Percentiles rank a stretch among this genome's conserved stretches.
Evolutionary conservation across 2,329 filamentous ascomycete species (phyloP).

Genomic region (Colletotrichum costaricense): DNA sequence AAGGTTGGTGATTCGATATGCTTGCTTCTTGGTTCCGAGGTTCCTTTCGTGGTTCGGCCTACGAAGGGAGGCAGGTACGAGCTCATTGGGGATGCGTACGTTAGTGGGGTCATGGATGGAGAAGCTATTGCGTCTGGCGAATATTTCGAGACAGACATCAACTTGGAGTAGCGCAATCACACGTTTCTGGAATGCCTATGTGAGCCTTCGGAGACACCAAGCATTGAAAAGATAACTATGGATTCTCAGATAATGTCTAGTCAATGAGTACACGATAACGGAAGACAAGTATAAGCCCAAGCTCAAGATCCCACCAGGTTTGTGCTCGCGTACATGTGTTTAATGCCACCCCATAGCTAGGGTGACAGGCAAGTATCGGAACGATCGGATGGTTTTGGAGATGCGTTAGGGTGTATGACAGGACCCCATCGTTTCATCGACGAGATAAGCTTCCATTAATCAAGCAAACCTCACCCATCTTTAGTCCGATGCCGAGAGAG

Average conservation of each 20-base stretch:
- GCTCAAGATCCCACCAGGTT: neutral
- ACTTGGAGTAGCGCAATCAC: neutral
- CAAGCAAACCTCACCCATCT: neutral
- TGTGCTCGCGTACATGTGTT: no score
- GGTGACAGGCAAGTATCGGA: no score
- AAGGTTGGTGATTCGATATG: neutral
- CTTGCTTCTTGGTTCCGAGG: slow-evolving; percentile 8
- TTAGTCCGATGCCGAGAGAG: neutral
- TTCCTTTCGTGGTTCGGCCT: slow-evolving; percentile 17
- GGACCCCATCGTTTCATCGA: no score
- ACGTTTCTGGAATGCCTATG: neutral
- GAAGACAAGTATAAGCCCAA: neutral
- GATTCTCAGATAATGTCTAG: neutral
- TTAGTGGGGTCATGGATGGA: slow-evolving; percentile 22
- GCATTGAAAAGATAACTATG: neutral
- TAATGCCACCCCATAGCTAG: no score
- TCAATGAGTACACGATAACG: neutral
- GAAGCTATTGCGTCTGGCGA: slow-evolving; percentile 4
- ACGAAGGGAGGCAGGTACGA: slow-evolving; percentile 1
- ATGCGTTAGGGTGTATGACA: no score
- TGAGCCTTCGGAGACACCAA: neutral
- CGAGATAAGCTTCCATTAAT: no score
- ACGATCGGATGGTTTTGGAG: no score
- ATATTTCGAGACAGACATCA: neutral
- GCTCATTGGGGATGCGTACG: slow-evolving; percentile 16